phyloP scores from a whole-genome alignment of 2,329 filamentous ascomycete species.

The Epichloe scottii region DNA sequence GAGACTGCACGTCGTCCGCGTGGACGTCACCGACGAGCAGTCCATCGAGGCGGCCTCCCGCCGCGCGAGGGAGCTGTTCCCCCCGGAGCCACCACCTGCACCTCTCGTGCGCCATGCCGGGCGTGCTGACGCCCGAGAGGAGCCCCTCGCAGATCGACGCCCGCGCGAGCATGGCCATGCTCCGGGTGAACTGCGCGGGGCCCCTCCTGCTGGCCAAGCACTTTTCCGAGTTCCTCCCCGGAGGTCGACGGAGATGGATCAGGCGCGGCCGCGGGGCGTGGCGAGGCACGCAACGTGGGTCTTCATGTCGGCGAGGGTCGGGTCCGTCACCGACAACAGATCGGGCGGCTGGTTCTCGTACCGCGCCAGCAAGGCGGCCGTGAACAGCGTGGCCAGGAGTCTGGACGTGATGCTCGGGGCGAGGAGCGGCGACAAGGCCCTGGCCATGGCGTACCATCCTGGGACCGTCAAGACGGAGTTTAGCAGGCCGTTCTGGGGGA shows the following conservation, averaged over 20 bases:
- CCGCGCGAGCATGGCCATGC: constrained; percentile 50
- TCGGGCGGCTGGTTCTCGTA: constrained; percentile 76
- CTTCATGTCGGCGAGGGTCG: constrained; percentile 69
- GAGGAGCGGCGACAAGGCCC: constrained; percentile 45
- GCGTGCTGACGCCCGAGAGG: constrained; percentile 62
- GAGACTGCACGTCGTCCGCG: constrained; percentile 26
- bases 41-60: constrained; percentile 45
- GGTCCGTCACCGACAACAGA: constrained; percentile 58
- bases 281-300: constrained; percentile 49
- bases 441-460: constrained; percentile 62
- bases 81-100: constrained; percentile 46
- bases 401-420: constrained; percentile 55
- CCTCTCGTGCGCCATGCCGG: constrained; percentile 57
- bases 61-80: constrained; percentile 39
- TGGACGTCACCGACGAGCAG: constrained; percentile 46
- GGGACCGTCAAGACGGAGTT: constrained; percentile 69
- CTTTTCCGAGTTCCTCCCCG: constrained; percentile 57
- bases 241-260: constrained; percentile 26
- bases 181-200: constrained; percentile 60
- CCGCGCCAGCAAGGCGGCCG: constrained; percentile 61
- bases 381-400: constrained; percentile 58
- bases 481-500: constrained; percentile 59
- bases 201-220: constrained; percentile 68
- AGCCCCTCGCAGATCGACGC: constrained; percentile 52
- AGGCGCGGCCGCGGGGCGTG: constrained; percentile 19